Evolutionary conservation across 768 basidiomycete genomes (phyloP).

Genomic region (Royoungia palumana): DNA sequence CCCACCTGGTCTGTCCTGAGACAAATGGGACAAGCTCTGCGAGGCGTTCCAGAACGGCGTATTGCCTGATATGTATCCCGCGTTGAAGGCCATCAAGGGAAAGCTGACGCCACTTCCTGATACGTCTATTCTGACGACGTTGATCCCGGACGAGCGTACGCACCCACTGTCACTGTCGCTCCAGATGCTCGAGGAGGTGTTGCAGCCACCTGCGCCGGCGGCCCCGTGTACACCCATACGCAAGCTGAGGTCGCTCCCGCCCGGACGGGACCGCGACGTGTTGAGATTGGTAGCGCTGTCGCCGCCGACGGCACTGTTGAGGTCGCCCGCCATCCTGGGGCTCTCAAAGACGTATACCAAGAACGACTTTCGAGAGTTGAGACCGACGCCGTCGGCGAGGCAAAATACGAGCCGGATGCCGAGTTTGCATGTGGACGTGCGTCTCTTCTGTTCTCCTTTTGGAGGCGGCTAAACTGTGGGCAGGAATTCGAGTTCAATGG

Average conservation of each 20-base stretch:
- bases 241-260: conserved; percentile 25
- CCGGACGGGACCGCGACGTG: conserved; percentile 31
- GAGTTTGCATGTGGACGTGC: conserved; percentile 77
- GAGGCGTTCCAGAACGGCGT: conserved; percentile 33
- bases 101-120: conserved; percentile 29
- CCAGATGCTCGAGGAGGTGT: conserved; percentile 45
- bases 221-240: conserved; percentile 55
- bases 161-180: conserved; percentile 40
- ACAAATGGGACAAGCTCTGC: conserved; percentile 47
- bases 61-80: conserved; percentile 24
- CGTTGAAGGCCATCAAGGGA: conserved; percentile 33
- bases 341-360: conserved; percentile 78
- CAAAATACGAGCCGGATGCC: conserved; percentile 85
- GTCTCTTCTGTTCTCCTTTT: conserved; percentile 26
- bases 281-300: conserved; percentile 64
- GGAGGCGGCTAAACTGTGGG: neutral
- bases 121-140: conserved; percentile 24
- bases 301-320: conserved; percentile 64
- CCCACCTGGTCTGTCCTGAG: conserved; percentile 46
- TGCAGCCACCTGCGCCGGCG: conserved; percentile 37
- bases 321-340: conserved; percentile 70
- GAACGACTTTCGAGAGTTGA: conserved; percentile 78
- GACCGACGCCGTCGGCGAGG: conserved; percentile 63
- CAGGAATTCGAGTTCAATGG: conserved; percentile 36
- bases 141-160: conserved; percentile 32